Evolutionary conservation across 441 rosid genomes (phyloP).

Genomic region (Populus hybrid): DNA sequence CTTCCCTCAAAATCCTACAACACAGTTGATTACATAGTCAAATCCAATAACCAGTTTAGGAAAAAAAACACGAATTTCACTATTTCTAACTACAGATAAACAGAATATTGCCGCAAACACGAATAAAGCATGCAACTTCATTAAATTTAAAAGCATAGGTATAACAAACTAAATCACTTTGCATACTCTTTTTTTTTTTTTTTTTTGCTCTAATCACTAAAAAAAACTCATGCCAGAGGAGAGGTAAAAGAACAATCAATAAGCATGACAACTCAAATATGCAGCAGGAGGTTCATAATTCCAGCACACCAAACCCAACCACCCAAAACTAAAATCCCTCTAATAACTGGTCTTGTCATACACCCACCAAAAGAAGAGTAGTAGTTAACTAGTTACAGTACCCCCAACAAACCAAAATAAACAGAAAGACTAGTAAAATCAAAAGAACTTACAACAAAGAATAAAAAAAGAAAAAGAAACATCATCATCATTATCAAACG

Average conservation of each 20-base stretch:
- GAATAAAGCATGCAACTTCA: not conserved
- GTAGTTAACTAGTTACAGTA: not conserved
- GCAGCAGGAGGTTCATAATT: not conserved
- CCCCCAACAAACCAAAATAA: not conserved
- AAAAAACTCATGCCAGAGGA: not conserved
- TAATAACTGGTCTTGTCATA: not conserved
- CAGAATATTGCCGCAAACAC: not conserved
- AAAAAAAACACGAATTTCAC: not conserved
- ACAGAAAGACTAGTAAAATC: not conserved
- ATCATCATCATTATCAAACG: not conserved
- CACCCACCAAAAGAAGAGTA: not conserved
- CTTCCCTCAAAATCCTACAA: conserved; percentile 20
- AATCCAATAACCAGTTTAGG: not conserved
- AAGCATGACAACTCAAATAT: conserved; percentile 3
- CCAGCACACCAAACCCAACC: conserved; percentile 1
- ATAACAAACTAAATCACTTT: not conserved
- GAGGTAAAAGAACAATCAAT: not conserved
- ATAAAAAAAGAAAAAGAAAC: not conserved
- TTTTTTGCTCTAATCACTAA: not conserved
- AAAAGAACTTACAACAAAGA: conserved; percentile 1
- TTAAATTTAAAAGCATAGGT: not conserved
- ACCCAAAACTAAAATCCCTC: conserved; percentile 1
- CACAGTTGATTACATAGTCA: conserved; percentile 9
- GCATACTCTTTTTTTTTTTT: not conserved
- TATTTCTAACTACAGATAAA: not conserved